A percentile compares a stretch with the other conserved stretches of the same genome.
Evolutionary conservation across 495 filamentous ascomycete genomes (phyloP).

Genomic region (Daldinia bambusicola): DNA sequence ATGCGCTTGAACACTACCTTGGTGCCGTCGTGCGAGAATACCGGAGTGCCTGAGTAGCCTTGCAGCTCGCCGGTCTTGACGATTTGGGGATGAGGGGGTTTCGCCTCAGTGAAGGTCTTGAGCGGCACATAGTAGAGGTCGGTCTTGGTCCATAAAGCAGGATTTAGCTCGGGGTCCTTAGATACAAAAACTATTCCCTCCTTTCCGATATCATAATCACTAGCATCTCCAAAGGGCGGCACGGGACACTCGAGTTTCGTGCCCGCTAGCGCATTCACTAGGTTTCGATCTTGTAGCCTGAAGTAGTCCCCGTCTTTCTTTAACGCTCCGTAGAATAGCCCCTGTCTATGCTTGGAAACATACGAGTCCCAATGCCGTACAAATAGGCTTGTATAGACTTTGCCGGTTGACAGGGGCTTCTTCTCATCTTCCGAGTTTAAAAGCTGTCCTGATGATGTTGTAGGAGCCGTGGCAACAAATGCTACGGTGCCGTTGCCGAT

Average conservation of each 20-base stretch:
- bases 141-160: constrained; percentile 83
- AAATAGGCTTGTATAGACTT: constrained; percentile 75
- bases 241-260: constrained; percentile 70
- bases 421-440: constrained; percentile 68
- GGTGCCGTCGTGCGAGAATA: constrained; percentile 78
- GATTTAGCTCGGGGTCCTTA: constrained; percentile 81
- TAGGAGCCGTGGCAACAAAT: constrained; percentile 72
- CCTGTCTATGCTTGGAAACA: constrained; percentile 71
- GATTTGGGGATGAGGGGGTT: constrained; percentile 55
- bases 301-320: constrained; percentile 57
- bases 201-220: constrained; percentile 66
- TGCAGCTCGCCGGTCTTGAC: constrained; percentile 63
- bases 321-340: constrained; percentile 78
- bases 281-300: constrained; percentile 50
- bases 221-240: constrained; percentile 63
- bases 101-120: constrained; percentile 63
- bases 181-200: constrained; percentile 80
- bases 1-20: constrained; percentile 84
- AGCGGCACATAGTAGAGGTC: constrained; percentile 79
- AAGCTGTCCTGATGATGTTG: constrained; percentile 68
- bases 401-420: constrained; percentile 67
- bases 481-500: constrained; percentile 72
- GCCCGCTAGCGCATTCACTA: constrained; percentile 69
- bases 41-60: constrained; percentile 80
- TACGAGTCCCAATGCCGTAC: constrained; percentile 83